Evolutionary conservation across 441 rosid species (phyloP), one percentile per base, ranked within the genome.

Genomic region (Codiaeum variegatum): DNA sequence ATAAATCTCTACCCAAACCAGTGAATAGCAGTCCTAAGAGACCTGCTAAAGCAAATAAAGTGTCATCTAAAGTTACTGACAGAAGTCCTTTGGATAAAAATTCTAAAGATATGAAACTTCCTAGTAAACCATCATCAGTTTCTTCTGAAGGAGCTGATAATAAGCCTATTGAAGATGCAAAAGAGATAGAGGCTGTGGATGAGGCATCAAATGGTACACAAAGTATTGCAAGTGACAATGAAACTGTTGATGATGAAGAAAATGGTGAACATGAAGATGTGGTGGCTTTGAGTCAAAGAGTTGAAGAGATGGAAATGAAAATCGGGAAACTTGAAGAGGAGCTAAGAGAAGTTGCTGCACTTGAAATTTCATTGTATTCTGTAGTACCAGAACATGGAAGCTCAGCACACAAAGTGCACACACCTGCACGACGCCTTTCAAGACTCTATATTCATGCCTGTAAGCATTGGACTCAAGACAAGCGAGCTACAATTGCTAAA

Each of bases 331-430:
- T 93, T 34, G 93, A 91, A 81, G 92, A 82, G 74, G 97, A 93
- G 84, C 87, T 93, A 55, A 89, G 94, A 78, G 97, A 90, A 84
- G 98, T 90, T 77, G 97, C 98, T 69, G 83, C 94, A 13, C 89
- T 93, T 2, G 98, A 93, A 84, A 83, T 91, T 76, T 87, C 97
- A 2, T 82, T 93, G 4, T 93, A 90, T 76, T 91, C 96, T 40
- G 88, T 90, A 66, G 88, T 84, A 38, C 89, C 98, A 32, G 97
- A 91, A 77, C 98, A 93, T 73, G 89, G 88, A 31, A 86, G 92
- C 85, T 91, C 97, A 24, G 84, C 92, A 16, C 97, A 91, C 75
- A 93, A 91, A 85, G 86, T 91, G 77, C 97, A 89, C 74, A 84
- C 96, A 0, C 94, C 98, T 67, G 91, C 98, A 66, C 75, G 97